Evolutionary conservation across 352 stramenopile species (phyloP), one percentile per base, ranked within the genome.

Genomic region (Peronosclerospora sorghi): DNA sequence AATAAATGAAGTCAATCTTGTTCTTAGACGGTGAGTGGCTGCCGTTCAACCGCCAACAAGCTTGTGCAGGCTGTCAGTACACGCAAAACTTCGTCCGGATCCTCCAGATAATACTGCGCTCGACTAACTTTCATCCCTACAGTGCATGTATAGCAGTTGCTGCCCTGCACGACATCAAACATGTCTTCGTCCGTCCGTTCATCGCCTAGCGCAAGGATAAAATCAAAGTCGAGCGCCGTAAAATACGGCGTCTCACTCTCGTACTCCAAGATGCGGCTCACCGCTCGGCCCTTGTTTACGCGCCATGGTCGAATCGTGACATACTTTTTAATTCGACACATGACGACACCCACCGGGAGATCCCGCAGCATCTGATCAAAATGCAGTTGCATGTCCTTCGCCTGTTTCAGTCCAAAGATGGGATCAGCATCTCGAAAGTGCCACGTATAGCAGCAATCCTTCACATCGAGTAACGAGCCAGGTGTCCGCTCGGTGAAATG

Each of bases 301-400:
- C 78, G 71, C n/a, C n/a, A n/a, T n/a, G n/a, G n/a, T n/a, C n/a
- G n/a, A n/a, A n/a, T n/a, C n/a, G n/a, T n/a, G n/a, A n/a, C n/a
- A n/a, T n/a, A n/a, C n/a, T n/a, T n/a, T n/a, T n/a, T n/a, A n/a
- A n/a, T n/a, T n/a, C n/a, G 81, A 49, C 75, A 89, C 76, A 92
- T 92, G 36, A 94, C 75, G 10, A 94, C 75, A 8, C 73, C 68
- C 8, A 92, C 81, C 0, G 78, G 81, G 7, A 84, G 62, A 51
- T 91, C 81, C 35, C 77, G 72, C 17, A 94, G 68, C 77, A 89
- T 94, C 43, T 94, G 81, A 32, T 94, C 81, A 39, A 94, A 90
- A 63, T 94, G 81, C 18, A 92, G 57, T 48, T 94, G 82, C 71
- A 94, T 56, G 30, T 94, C 79, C 45, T 92, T 94, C 7, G 82